Conservation (phyloP, 2,329 filamentous ascomycete species). For the Ophiocordyceps unilateralis region DNA sequence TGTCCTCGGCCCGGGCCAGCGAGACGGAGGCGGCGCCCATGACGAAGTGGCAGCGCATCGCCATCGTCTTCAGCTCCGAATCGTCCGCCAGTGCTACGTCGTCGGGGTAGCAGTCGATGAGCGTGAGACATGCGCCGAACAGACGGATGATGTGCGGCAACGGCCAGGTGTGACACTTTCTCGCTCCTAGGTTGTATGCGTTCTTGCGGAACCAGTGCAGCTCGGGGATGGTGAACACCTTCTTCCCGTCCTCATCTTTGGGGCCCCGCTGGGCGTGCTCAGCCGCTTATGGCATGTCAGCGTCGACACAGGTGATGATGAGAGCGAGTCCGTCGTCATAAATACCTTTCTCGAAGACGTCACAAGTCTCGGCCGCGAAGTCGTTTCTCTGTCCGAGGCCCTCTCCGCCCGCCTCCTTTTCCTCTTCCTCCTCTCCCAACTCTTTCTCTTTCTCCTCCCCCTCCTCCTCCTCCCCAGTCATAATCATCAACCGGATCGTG, state of each 20-base stretch:
- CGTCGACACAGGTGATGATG: too few relatives aligned
- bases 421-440: slow-evolving; percentile 12
- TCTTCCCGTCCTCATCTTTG: slow-evolving; percentile 22
- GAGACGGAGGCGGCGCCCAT: slow-evolving; percentile 32
- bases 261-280: slow-evolving; percentile 14
- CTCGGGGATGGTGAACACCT: slow-evolving; percentile 43
- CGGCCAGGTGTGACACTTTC: slow-evolving; percentile 36
- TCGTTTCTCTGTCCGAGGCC: neutral
- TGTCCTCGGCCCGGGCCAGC: slow-evolving; percentile 33
- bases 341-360: slow-evolving; percentile 28
- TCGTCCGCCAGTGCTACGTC: slow-evolving; percentile 22
- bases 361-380: slow-evolving; percentile 33
- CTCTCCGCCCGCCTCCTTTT: slow-evolving; percentile 10
- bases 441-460: slow-evolving; percentile 16
- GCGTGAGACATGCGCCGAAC: slow-evolving; percentile 30
- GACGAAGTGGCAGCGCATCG: slow-evolving; percentile 57
- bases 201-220: slow-evolving; percentile 75
- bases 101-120: slow-evolving; percentile 32
- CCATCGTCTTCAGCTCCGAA: slow-evolving; percentile 37
- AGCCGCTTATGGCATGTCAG: too few relatives aligned
- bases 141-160: slow-evolving; percentile 38
- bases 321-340: too few relatives aligned
- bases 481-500: slow-evolving; percentile 31
- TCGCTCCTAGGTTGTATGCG: slow-evolving; percentile 60
- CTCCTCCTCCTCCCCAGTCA: slow-evolving; percentile 19